These are phyloP conservation scores for Acorus calamus DNA, from an alignment of 106 monocot genomes.

Conservation along the genomic window DNA sequence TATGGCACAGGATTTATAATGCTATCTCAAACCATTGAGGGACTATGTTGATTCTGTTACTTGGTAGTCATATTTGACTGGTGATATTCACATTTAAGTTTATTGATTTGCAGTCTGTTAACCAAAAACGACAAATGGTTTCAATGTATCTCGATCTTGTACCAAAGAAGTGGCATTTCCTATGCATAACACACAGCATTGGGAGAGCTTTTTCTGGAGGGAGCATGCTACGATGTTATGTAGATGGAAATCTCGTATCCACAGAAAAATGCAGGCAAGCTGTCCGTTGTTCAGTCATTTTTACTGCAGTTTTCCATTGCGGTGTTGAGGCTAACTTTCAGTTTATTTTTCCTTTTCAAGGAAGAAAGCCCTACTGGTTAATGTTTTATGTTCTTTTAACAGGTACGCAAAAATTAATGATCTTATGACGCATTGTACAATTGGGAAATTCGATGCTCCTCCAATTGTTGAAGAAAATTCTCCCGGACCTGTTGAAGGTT, in stretches of 20 bases:
- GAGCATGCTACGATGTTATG: constrained; percentile 68
- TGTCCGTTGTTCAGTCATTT: not conserved
- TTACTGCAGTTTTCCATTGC: not conserved
- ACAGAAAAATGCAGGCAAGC: constrained; percentile 90
- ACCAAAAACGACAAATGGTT: constrained; percentile 74
- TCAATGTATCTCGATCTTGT: constrained; percentile 45
- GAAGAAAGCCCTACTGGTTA: not conserved
- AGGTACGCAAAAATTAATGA: constrained; percentile 87
- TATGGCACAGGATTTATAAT: too few relatives aligned
- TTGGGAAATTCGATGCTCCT: constrained; percentile 41
- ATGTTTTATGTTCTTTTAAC: constrained; percentile 6
- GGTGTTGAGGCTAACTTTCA: not conserved
- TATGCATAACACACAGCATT: constrained; percentile 75
- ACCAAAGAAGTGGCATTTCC: constrained; percentile 77
- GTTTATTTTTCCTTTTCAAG: not conserved
- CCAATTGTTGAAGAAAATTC: constrained; percentile 36
- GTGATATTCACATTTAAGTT: too few relatives aligned
- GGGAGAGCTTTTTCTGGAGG: constrained; percentile 95
- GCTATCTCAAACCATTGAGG: too few relatives aligned
- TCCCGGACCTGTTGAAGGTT: constrained; percentile 25
- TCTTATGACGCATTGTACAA: constrained; percentile 60
- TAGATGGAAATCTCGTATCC: constrained; percentile 72
- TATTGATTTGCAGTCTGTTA: constrained; percentile 53
- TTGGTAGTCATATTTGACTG: too few relatives aligned
- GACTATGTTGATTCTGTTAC: too few relatives aligned